Evolutionary conservation across 768 basidiomycete genomes (phyloP), one percentile per base, ranked within the genome.

Genomic region (Lactifluus rugatus): DNA sequence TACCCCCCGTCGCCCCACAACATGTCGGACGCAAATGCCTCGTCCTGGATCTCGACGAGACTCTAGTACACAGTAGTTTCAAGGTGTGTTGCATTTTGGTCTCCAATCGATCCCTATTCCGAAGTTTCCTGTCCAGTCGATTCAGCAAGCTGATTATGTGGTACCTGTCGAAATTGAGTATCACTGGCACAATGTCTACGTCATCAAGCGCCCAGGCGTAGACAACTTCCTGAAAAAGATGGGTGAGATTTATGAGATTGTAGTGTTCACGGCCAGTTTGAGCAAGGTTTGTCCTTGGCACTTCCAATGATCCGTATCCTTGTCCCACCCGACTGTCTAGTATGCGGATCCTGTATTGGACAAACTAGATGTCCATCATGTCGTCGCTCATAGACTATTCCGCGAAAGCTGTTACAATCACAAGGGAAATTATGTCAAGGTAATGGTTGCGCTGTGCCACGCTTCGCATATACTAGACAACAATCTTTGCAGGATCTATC

Each of bases 121-220:
- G 67, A 25, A 68, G 31, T 31, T 50, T 19, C 28, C 48, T 34
- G 26, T 60, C 14, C 69, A 98, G 94, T 89, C 93, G 54, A 91
- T 98, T 59, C 79, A 79, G 63, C 89, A 93, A 67, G 93, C 95
- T 31, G 96, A 99, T 75, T 99, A 93, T 71, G 91, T 98, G 62
- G 95, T 99, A 3, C 96, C 96, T 5, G 96, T 99, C 25, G 96
- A 98, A 73, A 99, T 99, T 62, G 96, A 99, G 69, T 93, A 90
- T 64, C 89, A 96, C 68, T 90, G 88, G 81, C 96, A 99, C 71
- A 97, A 99, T 68, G 93, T 98, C 64, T 97, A 98, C 73, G 96
- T 98, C 49, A 90, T 98, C 72, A 98, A 98, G 72, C 87, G 96
- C 51, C 96, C 96, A 9, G 96, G 96, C 16, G 96, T 99, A 16